phyloP scores from a whole-genome alignment of 371 early-diverging fungal genomes.

The Gilbertella persicaria region DNA sequence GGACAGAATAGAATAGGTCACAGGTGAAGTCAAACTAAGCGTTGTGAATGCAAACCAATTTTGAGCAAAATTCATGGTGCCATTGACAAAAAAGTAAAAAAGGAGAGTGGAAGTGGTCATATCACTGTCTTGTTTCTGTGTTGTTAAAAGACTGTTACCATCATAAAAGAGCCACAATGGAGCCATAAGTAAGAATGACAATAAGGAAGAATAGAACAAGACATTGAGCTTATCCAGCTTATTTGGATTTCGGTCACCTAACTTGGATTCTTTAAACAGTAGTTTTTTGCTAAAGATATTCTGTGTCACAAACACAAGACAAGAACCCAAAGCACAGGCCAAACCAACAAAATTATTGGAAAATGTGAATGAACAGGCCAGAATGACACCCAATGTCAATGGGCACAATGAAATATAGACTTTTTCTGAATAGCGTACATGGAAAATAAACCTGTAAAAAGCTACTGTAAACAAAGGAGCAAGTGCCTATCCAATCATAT shows the following conservation, averaged over 20 bases:
- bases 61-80: slow-evolving; percentile 78
- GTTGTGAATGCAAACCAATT: slow-evolving; percentile 82
- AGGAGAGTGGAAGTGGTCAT: slow-evolving; percentile 23
- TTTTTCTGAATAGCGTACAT: slow-evolving; percentile 57
- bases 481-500: slow-evolving; percentile 69
- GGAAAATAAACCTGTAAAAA: slow-evolving; percentile 67
- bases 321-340: slow-evolving; percentile 72
- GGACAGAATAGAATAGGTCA: slow-evolving; percentile 87
- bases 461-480: slow-evolving; percentile 86
- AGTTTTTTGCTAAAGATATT: slow-evolving; percentile 83
- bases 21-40: slow-evolving; percentile 76
- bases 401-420: slow-evolving; percentile 79
- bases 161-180: slow-evolving; percentile 86
- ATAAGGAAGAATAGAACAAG: slow-evolving; percentile 34
- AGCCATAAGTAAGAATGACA: slow-evolving; percentile 73
- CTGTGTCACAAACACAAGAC: slow-evolving; percentile 80
- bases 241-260: slow-evolving; percentile 40
- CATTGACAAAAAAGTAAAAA: slow-evolving; percentile 73
- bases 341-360: slow-evolving; percentile 68
- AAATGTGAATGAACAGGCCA: slow-evolving; percentile 54
- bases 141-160: slow-evolving; percentile 27
- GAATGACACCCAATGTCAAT: slow-evolving; percentile 81
- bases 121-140: not conserved
- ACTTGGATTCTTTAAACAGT: slow-evolving; percentile 55
- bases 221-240: slow-evolving; percentile 34